Evolutionary conservation across 225 moss, liverwort and hornwort genomes (phyloP).

Genomic region (Pseudoscleropodium purum): DNA sequence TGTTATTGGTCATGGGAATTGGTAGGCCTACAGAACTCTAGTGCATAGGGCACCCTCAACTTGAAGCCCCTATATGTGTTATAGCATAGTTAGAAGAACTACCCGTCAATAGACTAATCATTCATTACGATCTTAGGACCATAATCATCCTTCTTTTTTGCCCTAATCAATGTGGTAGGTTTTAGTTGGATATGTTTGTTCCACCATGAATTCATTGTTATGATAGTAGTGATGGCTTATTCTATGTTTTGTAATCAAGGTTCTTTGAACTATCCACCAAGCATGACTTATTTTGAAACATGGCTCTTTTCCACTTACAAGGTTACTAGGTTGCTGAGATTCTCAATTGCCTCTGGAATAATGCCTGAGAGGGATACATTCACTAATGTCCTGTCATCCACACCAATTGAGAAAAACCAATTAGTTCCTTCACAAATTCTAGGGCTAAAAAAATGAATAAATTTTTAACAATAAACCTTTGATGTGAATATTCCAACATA

Average conservation of each 20-base stretch:
- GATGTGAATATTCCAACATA: too few relatives aligned
- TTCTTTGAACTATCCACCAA: background rate
- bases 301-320: background rate
- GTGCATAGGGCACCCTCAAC: background rate
- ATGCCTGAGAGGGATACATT: background rate
- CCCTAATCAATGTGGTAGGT: too few relatives aligned
- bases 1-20: background rate
- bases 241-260: background rate
- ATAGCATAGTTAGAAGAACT: background rate
- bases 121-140: background rate
- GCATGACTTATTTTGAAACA: background rate
- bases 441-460: background rate
- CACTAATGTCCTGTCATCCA: background rate
- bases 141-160: background rate
- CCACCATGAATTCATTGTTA: background rate
- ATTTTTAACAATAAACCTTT: too few relatives aligned
- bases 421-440: background rate
- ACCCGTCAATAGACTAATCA: too few relatives aligned
- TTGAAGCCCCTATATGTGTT: background rate
- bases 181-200: background rate
- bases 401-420: background rate
- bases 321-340: conserved; percentile 23
- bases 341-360: conserved; percentile 3
- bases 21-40: background rate
- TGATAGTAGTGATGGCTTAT: background rate